Base-by-base conservation (phyloP, 2,329 filamentous ascomycete genomes). In the Pseudogymnoascus sp. region DNA sequence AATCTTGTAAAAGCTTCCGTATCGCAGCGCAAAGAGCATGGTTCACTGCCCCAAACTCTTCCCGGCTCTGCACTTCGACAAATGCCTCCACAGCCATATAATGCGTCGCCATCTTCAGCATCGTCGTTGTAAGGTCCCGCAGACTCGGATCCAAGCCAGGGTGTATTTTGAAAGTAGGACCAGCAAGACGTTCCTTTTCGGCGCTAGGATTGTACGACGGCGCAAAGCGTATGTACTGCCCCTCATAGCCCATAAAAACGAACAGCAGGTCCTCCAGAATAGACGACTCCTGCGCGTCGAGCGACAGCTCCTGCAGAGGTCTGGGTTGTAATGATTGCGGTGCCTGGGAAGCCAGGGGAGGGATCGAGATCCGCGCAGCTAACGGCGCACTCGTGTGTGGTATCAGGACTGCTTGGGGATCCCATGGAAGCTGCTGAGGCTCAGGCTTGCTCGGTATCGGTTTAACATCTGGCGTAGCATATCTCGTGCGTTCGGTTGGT, bases 191-290 rank as follows among this genome's bases (percentile, higher is more conserved):
- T 71, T 96, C 91, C 70, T 93, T 91, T 77, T 99, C 95, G 61
- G 91, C 86, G 2, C 82, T 79, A 0, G 93, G 91, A 69, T 96
- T 87, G 74, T 96, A 97, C 7, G 84, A 83, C 68, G 91, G 89
- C 64, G 83, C 84, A 73, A 91, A 97, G 63, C 91, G 89, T 66
- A 99, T 90, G 73, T 97, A 97, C 74, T 96, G 92, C n/a, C 95
- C 95, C 76, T 99, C 95, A 67, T 92, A 96, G 24, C 95, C 95
- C 93, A 99, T 97, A 70, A 97, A 96, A 4, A 96, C 92, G 72
- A 93, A 97, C 37, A 97, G 77, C 14, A 99, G 77, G 70, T 99
- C 95, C 69, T 97, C 93, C 47, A 97, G 80, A 56, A 99, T 88
- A 7, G 86, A 89, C 24, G 86, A 85, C 76, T 99, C 95, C 74